Evolutionary conservation across 1,284 basidiomycete genomes (phyloP), one percentile per base, ranked within the genome.

Genomic region (Ceratobasidium sp.): DNA sequence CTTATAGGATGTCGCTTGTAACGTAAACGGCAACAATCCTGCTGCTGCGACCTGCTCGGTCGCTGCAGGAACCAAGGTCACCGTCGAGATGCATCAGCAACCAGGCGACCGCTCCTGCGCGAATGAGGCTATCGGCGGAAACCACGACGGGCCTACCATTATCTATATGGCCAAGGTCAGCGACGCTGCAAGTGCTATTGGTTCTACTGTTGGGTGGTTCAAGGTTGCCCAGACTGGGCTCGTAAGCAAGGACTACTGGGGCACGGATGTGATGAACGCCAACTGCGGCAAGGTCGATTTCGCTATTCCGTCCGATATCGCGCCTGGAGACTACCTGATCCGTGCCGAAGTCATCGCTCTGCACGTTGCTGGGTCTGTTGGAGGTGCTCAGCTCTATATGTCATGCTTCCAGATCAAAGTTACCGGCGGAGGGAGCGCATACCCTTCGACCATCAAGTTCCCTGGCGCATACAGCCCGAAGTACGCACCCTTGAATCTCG

Each of bases 221-320:
- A 81, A 81, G 79, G 77, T 81, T 51, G 78, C 72, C 51, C 69
- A 81, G 44, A 69, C 66, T 26, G 80, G 80, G 6, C 66, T n/a
- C n/a, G n/a, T n/a, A n/a, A n/a, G n/a, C n/a, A n/a, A n/a, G n/a
- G n/a, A n/a, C n/a, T n/a, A n/a, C n/a, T n/a, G n/a, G n/a, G n/a
- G n/a, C n/a, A n/a, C n/a, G n/a, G n/a, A n/a, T n/a, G n/a, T n/a
- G n/a, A n/a, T n/a, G n/a, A n/a, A n/a, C n/a, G n/a, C n/a, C n/a
- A n/a, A n/a, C n/a, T n/a, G n/a, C n/a, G n/a, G 90, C 64, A 89
- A 89, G 79, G 87, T 89, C 53, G 86, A 87, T 9, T 89, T 90
- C 85, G 86, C 82, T 0, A 88, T 90, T 77, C 90, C 89, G 0
- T 82, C 81, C 28, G 90, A 89, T 81, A 88, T 90, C 72, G 81